A percentile compares a stretch with the other conserved stretches of the same genome.
Conservation (phyloP, 2,329 filamentous ascomycete genomes). For the Metarhizium anisopliae region DNA sequence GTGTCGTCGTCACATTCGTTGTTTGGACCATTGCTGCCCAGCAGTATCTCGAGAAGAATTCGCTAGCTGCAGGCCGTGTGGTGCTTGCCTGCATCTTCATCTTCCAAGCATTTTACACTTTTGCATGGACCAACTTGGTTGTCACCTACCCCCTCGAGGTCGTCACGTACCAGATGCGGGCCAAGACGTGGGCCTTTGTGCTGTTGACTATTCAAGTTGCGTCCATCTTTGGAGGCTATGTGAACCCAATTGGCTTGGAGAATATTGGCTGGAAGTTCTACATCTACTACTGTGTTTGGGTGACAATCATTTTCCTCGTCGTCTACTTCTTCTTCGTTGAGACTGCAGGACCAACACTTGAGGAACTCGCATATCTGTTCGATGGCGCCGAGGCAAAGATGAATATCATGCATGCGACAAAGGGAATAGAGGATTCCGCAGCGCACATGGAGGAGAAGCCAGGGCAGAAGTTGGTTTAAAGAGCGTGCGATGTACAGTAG, state of each 20-base stretch:
- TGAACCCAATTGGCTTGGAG: slow-evolving; percentile 29
- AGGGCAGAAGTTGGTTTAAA: not conserved
- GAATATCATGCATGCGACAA: slow-evolving; percentile 14
- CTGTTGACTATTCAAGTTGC: slow-evolving; percentile 29
- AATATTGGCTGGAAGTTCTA: slow-evolving; percentile 32
- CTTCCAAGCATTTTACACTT: slow-evolving; percentile 31
- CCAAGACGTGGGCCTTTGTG: slow-evolving; percentile 31
- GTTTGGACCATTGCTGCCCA: slow-evolving; percentile 30
- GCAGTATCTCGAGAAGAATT: slow-evolving; percentile 24
- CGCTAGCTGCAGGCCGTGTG: slow-evolving; percentile 21
- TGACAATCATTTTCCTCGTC: slow-evolving; percentile 25
- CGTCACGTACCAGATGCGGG: slow-evolving; percentile 31
- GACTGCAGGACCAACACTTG: slow-evolving; percentile 26
- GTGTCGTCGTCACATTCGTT: slow-evolving; percentile 29
- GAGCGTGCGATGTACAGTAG: not conserved
- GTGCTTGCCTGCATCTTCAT: slow-evolving; percentile 33
- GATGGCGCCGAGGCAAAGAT: slow-evolving; percentile 18
- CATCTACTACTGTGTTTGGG: slow-evolving; percentile 32
- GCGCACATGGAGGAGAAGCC: slow-evolving; percentile 4
- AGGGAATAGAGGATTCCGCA: slow-evolving; percentile 5
- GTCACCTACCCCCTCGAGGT: slow-evolving; percentile 34
- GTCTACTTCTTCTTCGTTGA: slow-evolving; percentile 33
- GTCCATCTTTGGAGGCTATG: slow-evolving; percentile 28
- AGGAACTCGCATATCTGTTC: slow-evolving; percentile 24
- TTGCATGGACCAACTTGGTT: slow-evolving; percentile 33